phyloP scores from a whole-genome alignment of 768 basidiomycete species.

The Kockovaella imperatae region DNA sequence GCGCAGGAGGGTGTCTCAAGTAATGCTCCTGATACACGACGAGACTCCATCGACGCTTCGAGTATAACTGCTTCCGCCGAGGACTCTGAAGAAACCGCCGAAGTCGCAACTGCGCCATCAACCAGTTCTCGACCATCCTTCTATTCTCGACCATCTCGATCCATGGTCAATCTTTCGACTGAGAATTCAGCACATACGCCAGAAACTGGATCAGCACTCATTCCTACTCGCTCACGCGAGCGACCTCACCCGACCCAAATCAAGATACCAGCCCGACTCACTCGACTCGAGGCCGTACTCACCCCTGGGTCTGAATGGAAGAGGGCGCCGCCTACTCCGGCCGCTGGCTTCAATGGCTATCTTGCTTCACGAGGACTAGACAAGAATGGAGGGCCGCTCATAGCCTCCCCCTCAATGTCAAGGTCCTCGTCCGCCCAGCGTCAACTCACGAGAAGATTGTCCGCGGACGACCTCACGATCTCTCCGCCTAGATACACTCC shows the following conservation, averaged over 20 bases:
- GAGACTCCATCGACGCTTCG: too few relatives aligned
- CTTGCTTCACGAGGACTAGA: too few relatives aligned
- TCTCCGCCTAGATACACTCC: slow-evolving; percentile 46
- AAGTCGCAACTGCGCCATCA: too few relatives aligned
- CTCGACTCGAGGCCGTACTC: slow-evolving; percentile 1
- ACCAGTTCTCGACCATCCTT: slow-evolving; percentile 11
- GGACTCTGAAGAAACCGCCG: too few relatives aligned
- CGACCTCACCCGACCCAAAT: slow-evolving; percentile 20
- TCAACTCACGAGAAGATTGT: slow-evolving; percentile 40
- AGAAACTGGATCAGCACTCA: not conserved
- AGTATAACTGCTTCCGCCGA: too few relatives aligned
- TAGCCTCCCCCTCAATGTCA: slow-evolving; percentile 2
- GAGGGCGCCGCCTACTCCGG: slow-evolving; percentile 38
- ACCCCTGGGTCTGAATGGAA: slow-evolving; percentile 28
- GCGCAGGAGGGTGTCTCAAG: too few relatives aligned
- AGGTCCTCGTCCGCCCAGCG: not conserved
- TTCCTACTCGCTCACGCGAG: slow-evolving; percentile 6
- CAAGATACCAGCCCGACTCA: slow-evolving; percentile 12
- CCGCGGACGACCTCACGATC: slow-evolving; percentile 44
- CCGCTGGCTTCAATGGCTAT: slow-evolving; percentile 26
- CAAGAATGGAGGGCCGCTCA: slow-evolving; percentile 1
- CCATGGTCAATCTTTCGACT: slow-evolving; percentile 19
- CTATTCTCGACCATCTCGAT: slow-evolving; percentile 21
- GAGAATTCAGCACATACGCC: not conserved
- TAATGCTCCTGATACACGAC: too few relatives aligned